A percentile compares a stretch with the other conserved stretches of the same genome.
Evolutionary conservation across 345 rosid species (phyloP).

Genomic region (Stellera chamaejasme): DNA sequence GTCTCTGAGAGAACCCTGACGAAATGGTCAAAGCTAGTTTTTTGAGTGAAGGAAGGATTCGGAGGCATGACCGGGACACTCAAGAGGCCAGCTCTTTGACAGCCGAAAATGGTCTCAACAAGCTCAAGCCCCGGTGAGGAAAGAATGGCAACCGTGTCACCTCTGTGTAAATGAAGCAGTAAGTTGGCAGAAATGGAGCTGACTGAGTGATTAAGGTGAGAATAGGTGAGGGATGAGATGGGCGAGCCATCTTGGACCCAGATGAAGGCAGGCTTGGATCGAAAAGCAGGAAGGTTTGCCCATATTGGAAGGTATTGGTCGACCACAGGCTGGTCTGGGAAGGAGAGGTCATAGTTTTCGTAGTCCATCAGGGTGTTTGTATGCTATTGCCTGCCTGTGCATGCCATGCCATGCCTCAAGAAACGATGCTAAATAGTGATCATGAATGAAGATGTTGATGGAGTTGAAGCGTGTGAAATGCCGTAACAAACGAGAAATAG

Average conservation of each 20-base stretch:
- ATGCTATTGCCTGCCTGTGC: background rate
- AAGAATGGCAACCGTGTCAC: conserved; percentile 35
- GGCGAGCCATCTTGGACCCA: conserved; percentile 25
- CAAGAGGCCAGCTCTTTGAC: conserved; percentile 54
- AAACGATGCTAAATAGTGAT: conserved; percentile 1
- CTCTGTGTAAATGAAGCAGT: conserved; percentile 20
- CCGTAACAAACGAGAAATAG: conserved; percentile 5
- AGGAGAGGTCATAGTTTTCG: conserved; percentile 47
- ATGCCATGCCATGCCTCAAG: background rate
- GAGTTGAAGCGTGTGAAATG: background rate
- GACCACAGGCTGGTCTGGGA: conserved; percentile 56
- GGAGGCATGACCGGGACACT: conserved; percentile 44
- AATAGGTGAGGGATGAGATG: conserved; percentile 25
- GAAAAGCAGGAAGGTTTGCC: conserved; percentile 39
- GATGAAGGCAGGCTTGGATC: conserved; percentile 37
- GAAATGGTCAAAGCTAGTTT: conserved; percentile 31
- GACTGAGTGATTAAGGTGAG: conserved; percentile 36
- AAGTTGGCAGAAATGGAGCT: conserved; percentile 25
- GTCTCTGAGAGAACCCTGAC: conserved; percentile 45
- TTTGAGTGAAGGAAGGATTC: conserved; percentile 21
- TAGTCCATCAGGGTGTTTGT: conserved; percentile 20
- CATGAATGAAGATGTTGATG: no score
- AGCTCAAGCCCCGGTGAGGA: conserved; percentile 48
- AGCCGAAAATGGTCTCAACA: conserved; percentile 41
- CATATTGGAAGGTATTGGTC: conserved; percentile 52